Conservation (phyloP, 805 yeast genomes). For the Saccharomycopsis amapae region DNA sequence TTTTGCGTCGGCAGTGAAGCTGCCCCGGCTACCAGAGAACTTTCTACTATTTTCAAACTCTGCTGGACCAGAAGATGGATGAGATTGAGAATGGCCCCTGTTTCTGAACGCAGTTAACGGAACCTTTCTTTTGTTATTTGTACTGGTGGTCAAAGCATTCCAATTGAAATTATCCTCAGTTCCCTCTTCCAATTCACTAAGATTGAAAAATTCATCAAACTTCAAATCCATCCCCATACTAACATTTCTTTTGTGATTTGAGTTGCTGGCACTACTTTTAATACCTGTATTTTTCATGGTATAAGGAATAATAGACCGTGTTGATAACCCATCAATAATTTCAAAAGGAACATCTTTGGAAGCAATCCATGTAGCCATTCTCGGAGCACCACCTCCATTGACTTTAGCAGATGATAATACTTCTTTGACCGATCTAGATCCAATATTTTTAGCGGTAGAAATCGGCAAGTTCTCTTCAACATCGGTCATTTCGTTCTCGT, state of each 20-base stretch:
- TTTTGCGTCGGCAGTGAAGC: background rate
- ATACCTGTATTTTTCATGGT: constrained; percentile 20
- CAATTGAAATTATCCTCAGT: constrained; percentile 38
- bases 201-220: constrained; percentile 78
- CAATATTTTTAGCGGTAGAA: constrained; percentile 48
- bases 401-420: constrained; percentile 73
- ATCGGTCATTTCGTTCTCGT: constrained; percentile 88
- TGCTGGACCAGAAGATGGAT: constrained; percentile 24
- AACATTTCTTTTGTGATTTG: constrained; percentile 7
- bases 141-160: constrained; percentile 24
- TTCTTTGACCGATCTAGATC: constrained; percentile 84
- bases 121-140: constrained; percentile 42
- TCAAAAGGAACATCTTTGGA: constrained; percentile 76
- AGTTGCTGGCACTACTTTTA: background rate
- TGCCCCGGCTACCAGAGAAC: background rate
- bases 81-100: constrained; percentile 43
- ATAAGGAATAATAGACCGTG: constrained; percentile 64
- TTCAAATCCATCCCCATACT: constrained; percentile 32
- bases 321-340: constrained; percentile 88
- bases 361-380: constrained; percentile 87
- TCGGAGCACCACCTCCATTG: constrained; percentile 78
- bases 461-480: constrained; percentile 82
- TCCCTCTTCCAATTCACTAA: constrained; percentile 79
- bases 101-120: constrained; percentile 91
- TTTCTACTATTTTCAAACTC: background rate